These are phyloP conservation scores for Spergularia bocconei DNA, from an alignment of 148 eudicot genomes.

Conservation along the genomic window DNA sequence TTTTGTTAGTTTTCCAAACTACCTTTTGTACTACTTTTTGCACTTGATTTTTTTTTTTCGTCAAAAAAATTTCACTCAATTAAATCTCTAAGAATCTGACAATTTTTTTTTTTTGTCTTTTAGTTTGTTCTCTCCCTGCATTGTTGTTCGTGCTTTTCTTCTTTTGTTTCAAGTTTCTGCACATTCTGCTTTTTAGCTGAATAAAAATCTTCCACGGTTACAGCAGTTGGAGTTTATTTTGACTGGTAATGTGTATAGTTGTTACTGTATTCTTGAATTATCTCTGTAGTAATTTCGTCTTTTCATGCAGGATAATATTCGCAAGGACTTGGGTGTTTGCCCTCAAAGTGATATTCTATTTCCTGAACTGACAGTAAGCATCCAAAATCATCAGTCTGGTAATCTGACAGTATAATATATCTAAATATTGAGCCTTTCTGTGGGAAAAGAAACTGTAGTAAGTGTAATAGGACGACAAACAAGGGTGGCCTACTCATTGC, in stretches of 20 bases:
- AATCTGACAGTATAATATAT: neutral
- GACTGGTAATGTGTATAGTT: neutral
- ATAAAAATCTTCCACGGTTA: neutral
- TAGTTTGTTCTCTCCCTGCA: too few species aligned
- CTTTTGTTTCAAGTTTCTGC: too few species aligned
- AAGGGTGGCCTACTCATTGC: neutral
- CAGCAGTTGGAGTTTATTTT: neutral
- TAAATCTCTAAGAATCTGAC: too few species aligned
- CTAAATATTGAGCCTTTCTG: too few species aligned
- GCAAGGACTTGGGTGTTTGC: conserved; percentile 94
- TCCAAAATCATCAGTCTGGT: conserved; percentile 10
- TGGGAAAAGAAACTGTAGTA: neutral
- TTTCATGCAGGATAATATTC: conserved; percentile 71
- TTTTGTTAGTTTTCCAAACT: too few species aligned
- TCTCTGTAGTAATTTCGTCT: neutral
- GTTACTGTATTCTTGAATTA: neutral
- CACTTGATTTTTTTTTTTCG: too few species aligned
- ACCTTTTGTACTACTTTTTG: too few species aligned
- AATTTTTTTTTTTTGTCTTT: too few species aligned
- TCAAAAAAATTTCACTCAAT: too few species aligned
- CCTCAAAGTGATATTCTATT: conserved; percentile 97
- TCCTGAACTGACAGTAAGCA: conserved; percentile 84
- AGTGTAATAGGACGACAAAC: neutral
- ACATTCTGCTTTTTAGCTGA: too few species aligned
- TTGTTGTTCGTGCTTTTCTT: too few species aligned